These are phyloP conservation scores for Clathrospora elynae DNA, from an alignment of 2,329 filamentous ascomycete genomes.

Conservation along the genomic window DNA sequence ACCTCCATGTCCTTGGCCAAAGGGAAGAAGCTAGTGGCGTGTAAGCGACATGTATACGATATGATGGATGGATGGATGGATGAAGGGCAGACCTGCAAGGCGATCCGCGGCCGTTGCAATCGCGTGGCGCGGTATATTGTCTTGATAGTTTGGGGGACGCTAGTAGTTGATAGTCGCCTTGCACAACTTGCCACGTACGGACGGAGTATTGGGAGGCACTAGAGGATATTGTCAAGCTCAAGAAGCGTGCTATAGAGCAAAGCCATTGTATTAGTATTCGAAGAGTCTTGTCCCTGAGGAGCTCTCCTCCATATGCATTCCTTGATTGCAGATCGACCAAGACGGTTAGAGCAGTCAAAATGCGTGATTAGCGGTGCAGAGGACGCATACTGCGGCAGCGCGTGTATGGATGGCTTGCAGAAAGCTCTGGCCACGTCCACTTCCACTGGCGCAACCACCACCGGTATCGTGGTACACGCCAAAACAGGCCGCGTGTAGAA, in stretches of 20 bases:
- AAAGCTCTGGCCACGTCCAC: slow-evolving; percentile 1
- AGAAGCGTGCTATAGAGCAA: too few species aligned
- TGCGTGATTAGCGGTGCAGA: neutral
- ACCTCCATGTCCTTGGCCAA: neutral
- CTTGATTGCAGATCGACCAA: too few species aligned
- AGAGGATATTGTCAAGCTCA: too few species aligned
- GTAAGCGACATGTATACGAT: slow-evolving; percentile 1
- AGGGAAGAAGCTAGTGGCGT: neutral
- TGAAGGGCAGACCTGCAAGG: slow-evolving; percentile 1
- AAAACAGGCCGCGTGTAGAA: slow-evolving; percentile 5
- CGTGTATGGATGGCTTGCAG: neutral
- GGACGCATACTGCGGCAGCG: slow-evolving; percentile 4
- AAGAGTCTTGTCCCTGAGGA: too few species aligned
- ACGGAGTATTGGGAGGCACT: too few species aligned
- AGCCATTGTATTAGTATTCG: too few species aligned
- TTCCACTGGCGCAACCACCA: neutral
- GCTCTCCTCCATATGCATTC: too few species aligned
- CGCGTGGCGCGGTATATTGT: slow-evolving; percentile 6
- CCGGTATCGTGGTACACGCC: neutral
- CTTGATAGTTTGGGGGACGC: slow-evolving; percentile 1
- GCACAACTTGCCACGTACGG: slow-evolving; percentile 6
- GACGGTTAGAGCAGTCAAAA: neutral
- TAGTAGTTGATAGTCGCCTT: slow-evolving; percentile 9
- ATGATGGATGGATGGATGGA: slow-evolving; percentile 1
- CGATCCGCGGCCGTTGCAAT: neutral